These are phyloP conservation scores for Capillidium heterosporum DNA, from an alignment of 371 early-diverging fungal species.

Conservation along the genomic window DNA sequence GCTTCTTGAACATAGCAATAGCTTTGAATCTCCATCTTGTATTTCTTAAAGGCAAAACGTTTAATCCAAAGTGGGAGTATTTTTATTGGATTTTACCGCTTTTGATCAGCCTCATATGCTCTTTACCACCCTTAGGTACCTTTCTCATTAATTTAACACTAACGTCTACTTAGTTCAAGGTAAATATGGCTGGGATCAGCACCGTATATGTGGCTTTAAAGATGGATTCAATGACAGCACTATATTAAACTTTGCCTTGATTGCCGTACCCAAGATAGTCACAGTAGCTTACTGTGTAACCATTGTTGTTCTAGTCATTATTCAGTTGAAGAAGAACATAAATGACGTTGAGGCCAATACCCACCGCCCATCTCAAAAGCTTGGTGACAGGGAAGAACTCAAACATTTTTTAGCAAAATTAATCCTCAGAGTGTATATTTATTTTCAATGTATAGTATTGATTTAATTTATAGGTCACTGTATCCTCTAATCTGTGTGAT, in stretches of 20 bases:
- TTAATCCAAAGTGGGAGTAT: not conserved
- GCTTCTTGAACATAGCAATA: constrained; percentile 1
- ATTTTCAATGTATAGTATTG: too few relatives aligned
- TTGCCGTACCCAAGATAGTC: not conserved
- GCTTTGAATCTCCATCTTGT: not conserved
- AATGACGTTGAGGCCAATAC: too few relatives aligned
- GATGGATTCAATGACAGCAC: not conserved
- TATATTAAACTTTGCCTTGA: not conserved
- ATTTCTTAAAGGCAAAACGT: not conserved
- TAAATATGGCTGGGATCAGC: not conserved
- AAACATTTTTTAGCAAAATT: too few relatives aligned
- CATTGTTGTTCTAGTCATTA: not conserved
- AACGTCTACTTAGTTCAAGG: not conserved
- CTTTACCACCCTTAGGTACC: not conserved
- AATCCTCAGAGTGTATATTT: too few relatives aligned
- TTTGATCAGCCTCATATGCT: not conserved
- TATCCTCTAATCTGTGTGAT: too few relatives aligned
- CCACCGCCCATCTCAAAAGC: too few relatives aligned
- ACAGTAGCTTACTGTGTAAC: not conserved
- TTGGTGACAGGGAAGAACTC: too few relatives aligned
- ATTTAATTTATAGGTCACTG: too few relatives aligned
- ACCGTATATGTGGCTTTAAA: not conserved
- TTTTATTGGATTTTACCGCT: not conserved
- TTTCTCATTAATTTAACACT: not conserved
- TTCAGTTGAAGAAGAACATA: too few relatives aligned